Evolutionary conservation across 2,329 filamentous ascomycete species (phyloP), one percentile per base, ranked within the genome.

Genomic region (Paecilomyces sp.): DNA sequence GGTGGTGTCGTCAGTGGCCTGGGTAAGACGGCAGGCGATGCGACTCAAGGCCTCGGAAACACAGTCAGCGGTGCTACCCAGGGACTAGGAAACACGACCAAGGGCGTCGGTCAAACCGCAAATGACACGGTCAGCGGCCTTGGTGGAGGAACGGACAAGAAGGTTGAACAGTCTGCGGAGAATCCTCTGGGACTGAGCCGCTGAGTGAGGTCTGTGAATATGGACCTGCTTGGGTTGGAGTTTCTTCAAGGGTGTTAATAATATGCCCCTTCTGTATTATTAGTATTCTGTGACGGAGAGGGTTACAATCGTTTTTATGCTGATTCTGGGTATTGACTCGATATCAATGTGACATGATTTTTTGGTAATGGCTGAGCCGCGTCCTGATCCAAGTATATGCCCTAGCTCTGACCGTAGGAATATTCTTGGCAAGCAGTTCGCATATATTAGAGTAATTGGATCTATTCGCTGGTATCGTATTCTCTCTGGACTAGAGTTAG

Each of bases 41-140:
- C 64, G 12, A 65, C 67, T 52, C 59, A 65, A 54, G 68, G 65
- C 5, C 62, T 71, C 13, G 70, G 70, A 50, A 65, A 73, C 56
- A 74, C 72, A 6, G 67, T 72, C 47, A 62, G 62, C 15, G 65
- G 64, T 28, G 65, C 66, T 3, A 64, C 61, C 9, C 58, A 70
- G 47, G 64, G 65, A 0, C 54, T 69, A 13, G 67, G 67, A 4
- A 60, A 67, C 53, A 63, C 67, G 11, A 61, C 66, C 25, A 64
- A 61, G n/a, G 66, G 66, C 1, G 61, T 70, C 8, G 62, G 71
- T 2, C 63, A 66, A 47, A 70, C 63, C n/a, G 64, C 65, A 18
- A 63, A 65, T 15, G 64, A 64, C 12, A 63, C 64, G 11, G 58
- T 64, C 2, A 62, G 64, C 47, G 53, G 50, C 22, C 60, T 60